Base-by-base conservation (phyloP, 1,284 basidiomycete species). In the Marasmius tenuissimus region DNA sequence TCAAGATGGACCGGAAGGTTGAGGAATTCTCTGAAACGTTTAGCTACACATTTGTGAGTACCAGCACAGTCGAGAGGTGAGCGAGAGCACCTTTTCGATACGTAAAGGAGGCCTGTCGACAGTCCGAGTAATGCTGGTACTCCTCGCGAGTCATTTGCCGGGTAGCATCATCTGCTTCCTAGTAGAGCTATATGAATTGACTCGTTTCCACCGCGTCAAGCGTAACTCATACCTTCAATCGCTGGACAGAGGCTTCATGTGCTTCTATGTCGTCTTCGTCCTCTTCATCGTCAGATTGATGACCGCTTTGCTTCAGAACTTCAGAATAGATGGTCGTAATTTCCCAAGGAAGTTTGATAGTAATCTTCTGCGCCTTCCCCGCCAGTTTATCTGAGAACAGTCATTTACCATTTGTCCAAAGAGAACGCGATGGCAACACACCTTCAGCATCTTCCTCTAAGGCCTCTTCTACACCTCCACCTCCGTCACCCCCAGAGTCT, bases 201-300 rank as follows among this genome's bases (percentile, higher is more conserved):
- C 45, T 9, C 55, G 10, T 14, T 38, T 9, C 4, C 18, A 58
- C n/a, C n/a, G 45, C 58, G 35, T 16, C 27, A 38, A 53, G 20
- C 57, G 52, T 12, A 42, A n/a, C 45, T 27, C 76, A 51, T 66
- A 90, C 91, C 77, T 93, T 92, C 60, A 94, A 80, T 11, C 96
- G 85, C 70, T 92, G 89, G 66, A 96, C 90, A 47, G 92, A 96
- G 16, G 96, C 97, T 72, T 97, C 93, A 72, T 97, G 93, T 0
- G 97, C 96, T 75, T 98, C 97, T 49, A 96, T 87, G 70, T 97
- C 95, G 69, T 98, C 96, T 68, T 98, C 96, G 69, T 97, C 95
- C 72, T 97, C 94, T 71, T 96, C 94, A 65, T 97, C 94, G 63
- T 94, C 93, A 16, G 92, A 92, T 50, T 93, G 91, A 65, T 88